phyloP scores from a whole-genome alignment of 192 early-diverging fungal genomes.

The Coemansia sp. region DNA sequence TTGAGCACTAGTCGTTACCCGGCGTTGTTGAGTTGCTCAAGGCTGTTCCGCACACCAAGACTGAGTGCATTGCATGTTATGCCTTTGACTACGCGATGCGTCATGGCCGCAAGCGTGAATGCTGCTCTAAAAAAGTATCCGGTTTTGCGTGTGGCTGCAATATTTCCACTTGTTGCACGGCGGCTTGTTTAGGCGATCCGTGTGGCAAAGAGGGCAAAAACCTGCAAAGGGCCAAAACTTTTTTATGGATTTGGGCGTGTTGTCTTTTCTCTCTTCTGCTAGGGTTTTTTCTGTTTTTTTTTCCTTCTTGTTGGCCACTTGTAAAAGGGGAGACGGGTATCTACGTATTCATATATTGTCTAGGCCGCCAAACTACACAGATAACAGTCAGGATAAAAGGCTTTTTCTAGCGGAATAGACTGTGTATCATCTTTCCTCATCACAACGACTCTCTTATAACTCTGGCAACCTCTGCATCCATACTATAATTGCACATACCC shows the following conservation, averaged over 20 bases:
- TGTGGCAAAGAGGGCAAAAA: too few species aligned
- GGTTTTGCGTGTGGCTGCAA: neutral
- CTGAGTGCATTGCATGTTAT: slow-evolving; percentile 97
- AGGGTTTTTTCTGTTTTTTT: neutral
- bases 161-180: neutral
- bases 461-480: neutral
- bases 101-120: slow-evolving; percentile 85
- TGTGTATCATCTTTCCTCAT: too few species aligned
- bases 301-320: slow-evolving; percentile 4
- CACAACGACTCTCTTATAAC: neutral
- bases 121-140: neutral
- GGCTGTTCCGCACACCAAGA: slow-evolving; percentile 94
- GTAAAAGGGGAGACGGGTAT: too few species aligned
- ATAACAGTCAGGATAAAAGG: too few species aligned
- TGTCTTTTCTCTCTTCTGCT: neutral
- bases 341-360: too few species aligned
- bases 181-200: neutral
- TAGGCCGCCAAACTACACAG: too few species aligned
- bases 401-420: too few species aligned
- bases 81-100: slow-evolving; percentile 99
- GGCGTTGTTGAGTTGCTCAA: slow-evolving; percentile 99
- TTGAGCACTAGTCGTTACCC: slow-evolving; percentile 97
- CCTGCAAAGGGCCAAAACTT: too few species aligned
- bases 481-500: slow-evolving; percentile 1
- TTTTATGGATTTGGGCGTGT: neutral